Evolutionary conservation across 768 basidiomycete genomes (phyloP), one percentile per base, ranked within the genome.

Genomic region (Mycena metata): DNA sequence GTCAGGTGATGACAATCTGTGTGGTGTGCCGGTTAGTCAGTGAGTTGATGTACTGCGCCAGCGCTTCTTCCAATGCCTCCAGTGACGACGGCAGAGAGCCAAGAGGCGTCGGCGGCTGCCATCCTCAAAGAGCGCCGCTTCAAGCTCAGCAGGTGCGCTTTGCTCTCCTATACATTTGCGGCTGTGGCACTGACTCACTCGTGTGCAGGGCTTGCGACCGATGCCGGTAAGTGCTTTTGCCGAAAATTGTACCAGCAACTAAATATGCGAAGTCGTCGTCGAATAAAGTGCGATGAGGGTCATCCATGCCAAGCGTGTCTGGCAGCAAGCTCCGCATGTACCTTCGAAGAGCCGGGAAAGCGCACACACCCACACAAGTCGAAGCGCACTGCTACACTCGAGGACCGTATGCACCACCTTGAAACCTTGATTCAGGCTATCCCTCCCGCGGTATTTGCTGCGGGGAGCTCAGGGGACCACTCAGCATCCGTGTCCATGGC

Each of bases 211-310:
- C 94, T 66, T 95, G 94, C 84, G 94, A 95, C 86, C 92, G 94
- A 67, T 95, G 94, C 83, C 89, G 94, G 93, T 95, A 82, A 85
- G 91, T 73, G 71, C 39, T 36, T 66, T 54, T 39, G 41, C 10
- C 50, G 11, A 24, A 19, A 49, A 42, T 46, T 33, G 24, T 11
- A 23, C 21, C 8, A 23, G n/a, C 47, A 24, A 43, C 62, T 69
- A n/a, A 60, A 30, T 17, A 47, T 30, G 54, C 70, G 8, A 72
- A 95, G 93, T 21, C 91, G 93, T 60, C 84, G 94, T 73, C 83
- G 94, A 74, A 95, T 95, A 77, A 93, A 93, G 74, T 95, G 94
- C 75, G 94, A 95, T 73, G 94, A 95, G 77, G 94, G 94, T 0
- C 93, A 94, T 75, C 94, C 94, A 39, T 95, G 93, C 78, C 92